Evolutionary conservation across 2,329 filamentous ascomycete species (phyloP), one percentile per base, ranked within the genome.

Genomic region (Aspergillus neotritici): DNA sequence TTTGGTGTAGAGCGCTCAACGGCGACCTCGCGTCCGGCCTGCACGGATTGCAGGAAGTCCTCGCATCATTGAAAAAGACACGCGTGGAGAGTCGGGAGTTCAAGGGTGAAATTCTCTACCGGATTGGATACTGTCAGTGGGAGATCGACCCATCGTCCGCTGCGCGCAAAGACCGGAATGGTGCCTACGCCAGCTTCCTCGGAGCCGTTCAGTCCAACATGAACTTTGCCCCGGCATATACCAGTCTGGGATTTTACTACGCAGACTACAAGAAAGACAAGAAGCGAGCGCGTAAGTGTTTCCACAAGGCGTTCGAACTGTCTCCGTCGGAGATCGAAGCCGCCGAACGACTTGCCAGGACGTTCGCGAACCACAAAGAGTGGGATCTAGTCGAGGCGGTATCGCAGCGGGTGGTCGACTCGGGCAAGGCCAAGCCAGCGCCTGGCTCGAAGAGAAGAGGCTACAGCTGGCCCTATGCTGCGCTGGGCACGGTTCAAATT

Each of bases 351-450:
- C 77, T 98, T 12, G 90, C 93, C 2, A 79, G 80, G 46, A 83
- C 82, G 0, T 98, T 96, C 63, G 91, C 94, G 0, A 83, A 94
- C 41, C 83, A 89, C 52, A 82, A 86, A 31, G 93, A 98, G 58
- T 98, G 93, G 93, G 93, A 97, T 53, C 82, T 94, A 39, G 94
- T 98, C 6, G 93, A 97, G 68, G 80, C 94, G 14, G 83, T 98
- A 28, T 86, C 93, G 1, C 86, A 90, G 62, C 81, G 94, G 39
- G 86, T 96, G 1, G 83, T 97, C 3, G 87, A 96, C 50, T 96
- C 91, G n/a, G 93, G 93, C 41, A 93, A 89, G 65, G 87, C 91
- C 32, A 86, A 85, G 53, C 87, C 89, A 16, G 82, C 90, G 1
- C 91, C 93, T 8, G 93, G 94, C 1, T 96, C 91, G 1, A 95